Evolutionary conservation across 495 filamentous ascomycete species (phyloP).

Genomic region (Usnea hakonensis): DNA sequence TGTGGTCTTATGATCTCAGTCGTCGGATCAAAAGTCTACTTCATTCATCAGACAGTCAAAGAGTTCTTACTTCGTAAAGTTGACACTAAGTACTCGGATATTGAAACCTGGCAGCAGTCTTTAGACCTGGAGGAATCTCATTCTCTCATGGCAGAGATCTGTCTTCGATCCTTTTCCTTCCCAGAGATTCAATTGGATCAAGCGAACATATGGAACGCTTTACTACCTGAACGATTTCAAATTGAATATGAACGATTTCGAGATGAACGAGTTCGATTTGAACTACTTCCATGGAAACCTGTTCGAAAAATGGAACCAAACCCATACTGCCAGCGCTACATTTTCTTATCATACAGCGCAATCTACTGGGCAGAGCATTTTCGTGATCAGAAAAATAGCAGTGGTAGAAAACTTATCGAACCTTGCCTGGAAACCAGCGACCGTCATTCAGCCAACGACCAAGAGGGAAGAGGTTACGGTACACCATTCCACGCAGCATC

Average conservation of each 20-base stretch:
- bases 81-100: background rate
- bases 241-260: too few species aligned
- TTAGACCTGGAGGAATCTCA: constrained; percentile 1
- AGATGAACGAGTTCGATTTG: too few species aligned
- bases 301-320: constrained; percentile 23
- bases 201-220: constrained; percentile 4
- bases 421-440: constrained; percentile 16
- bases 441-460: background rate
- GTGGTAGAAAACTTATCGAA: constrained; percentile 27
- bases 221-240: background rate
- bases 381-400: constrained; percentile 14
- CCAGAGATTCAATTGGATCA: constrained; percentile 1
- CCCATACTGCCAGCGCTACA: background rate
- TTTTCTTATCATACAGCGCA: constrained; percentile 6
- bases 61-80: constrained; percentile 29
- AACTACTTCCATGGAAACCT: too few species aligned
- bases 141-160: constrained; percentile 4
- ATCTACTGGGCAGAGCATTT: constrained; percentile 26
- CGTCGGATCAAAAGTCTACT: constrained; percentile 29
- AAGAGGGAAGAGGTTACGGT: background rate
- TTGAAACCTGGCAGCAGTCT: background rate
- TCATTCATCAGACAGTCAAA: constrained; percentile 37
- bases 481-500: constrained; percentile 1
- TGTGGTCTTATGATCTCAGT: constrained; percentile 36
- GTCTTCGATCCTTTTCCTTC: background rate